These are phyloP conservation scores for Inga oerstediana DNA, from an alignment of 306 rosid genomes.

Conservation along the genomic window DNA sequence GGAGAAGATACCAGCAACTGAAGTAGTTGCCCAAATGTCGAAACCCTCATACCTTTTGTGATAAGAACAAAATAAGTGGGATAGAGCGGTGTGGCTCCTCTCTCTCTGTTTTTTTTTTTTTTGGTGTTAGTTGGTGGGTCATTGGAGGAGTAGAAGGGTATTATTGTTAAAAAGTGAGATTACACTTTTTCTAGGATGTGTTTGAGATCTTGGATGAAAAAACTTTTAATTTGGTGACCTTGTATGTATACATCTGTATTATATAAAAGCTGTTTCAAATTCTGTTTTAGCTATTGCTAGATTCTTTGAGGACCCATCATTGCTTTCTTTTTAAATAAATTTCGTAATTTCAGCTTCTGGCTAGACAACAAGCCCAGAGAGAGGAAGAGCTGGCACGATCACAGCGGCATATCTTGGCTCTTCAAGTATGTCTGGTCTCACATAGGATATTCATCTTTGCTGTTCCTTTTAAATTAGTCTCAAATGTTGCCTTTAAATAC, in stretches of 20 bases:
- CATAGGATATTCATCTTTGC: constrained; percentile 28
- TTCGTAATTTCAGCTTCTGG: constrained; percentile 70
- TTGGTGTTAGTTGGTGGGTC: background rate
- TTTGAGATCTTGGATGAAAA: background rate
- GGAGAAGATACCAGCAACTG: constrained; percentile 9
- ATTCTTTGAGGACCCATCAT: constrained; percentile 27
- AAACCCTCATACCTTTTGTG: background rate
- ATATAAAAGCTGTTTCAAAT: background rate
- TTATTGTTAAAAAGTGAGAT: background rate
- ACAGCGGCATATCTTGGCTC: constrained; percentile 97
- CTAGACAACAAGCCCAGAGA: constrained; percentile 99
- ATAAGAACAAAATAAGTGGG: background rate
- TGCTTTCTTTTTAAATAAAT: constrained; percentile 18
- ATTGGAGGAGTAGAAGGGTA: background rate
- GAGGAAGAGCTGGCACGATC: constrained; percentile 95
- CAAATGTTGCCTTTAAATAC: constrained; percentile 38
- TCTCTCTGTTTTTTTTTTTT: background rate
- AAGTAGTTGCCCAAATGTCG: background rate
- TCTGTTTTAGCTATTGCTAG: constrained; percentile 9
- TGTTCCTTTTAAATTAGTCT: background rate
- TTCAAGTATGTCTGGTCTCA: constrained; percentile 68
- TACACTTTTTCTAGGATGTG: background rate
- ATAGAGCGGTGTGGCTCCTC: background rate
- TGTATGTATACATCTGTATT: background rate
- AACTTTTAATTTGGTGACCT: background rate